A percentile compares a stretch with the other conserved stretches of the same genome.
Conservation (phyloP, 106 monocot genomes). For the Alisma plantagoaquatica region DNA sequence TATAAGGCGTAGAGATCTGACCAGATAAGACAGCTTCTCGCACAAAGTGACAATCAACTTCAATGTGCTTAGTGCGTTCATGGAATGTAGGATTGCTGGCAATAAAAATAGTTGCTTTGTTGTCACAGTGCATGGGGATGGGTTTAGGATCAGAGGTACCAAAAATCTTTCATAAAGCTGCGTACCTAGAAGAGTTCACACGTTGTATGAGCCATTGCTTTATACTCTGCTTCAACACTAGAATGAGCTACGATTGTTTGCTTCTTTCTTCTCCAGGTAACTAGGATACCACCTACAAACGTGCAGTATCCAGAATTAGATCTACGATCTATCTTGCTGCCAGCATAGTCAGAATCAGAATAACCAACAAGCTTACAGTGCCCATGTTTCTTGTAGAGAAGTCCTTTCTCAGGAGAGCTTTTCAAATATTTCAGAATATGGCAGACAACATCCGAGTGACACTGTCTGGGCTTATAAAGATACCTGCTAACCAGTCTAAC, state of each 20-base stretch:
- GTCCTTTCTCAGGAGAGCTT: neutral
- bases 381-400: neutral
- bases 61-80: neutral
- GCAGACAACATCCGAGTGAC: neutral
- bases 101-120: neutral
- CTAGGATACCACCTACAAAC: neutral
- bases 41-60: neutral
- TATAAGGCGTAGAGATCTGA: too few species aligned
- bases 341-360: neutral
- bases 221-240: neutral
- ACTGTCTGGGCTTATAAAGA: neutral
- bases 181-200: too few species aligned
- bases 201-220: neutral
- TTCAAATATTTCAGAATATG: neutral
- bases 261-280: neutral
- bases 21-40: too few species aligned
- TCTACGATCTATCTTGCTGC: neutral
- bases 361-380: neutral
- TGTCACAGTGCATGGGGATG: neutral
- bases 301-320: neutral
- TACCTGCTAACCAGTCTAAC: neutral
- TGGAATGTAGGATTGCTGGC: neutral
- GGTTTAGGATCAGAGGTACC: neutral
- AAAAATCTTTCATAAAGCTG: too few species aligned
- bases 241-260: neutral